Conservation (phyloP, 176 grass and related monocot species). For the Eremochloa ophiuroides region DNA sequence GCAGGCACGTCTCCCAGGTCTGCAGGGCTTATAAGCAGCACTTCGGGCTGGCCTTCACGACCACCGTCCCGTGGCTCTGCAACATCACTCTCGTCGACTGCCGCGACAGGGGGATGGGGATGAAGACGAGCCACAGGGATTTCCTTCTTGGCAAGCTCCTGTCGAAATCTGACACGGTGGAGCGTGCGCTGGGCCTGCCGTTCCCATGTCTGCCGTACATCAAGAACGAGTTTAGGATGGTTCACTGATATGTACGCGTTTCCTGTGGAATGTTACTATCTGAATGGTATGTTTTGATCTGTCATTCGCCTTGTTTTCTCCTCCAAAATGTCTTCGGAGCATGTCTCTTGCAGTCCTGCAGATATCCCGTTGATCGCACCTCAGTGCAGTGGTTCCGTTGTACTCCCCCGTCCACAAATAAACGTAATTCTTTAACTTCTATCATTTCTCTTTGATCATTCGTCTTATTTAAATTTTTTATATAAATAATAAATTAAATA, state of each 20-base stretch:
- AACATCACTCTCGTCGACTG: constrained; percentile 81
- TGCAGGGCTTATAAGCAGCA: constrained; percentile 72
- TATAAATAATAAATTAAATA: no score
- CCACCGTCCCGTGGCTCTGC: constrained; percentile 63
- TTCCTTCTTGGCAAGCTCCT: constrained; percentile 57
- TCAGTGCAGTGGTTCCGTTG: no score
- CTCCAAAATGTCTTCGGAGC: no score
- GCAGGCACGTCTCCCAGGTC: constrained; percentile 52
- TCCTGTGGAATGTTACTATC: background rate
- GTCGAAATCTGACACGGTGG: constrained; percentile 51
- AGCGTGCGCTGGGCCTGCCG: constrained; percentile 42
- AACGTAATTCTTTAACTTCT: no score
- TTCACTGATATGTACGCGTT: constrained; percentile 28
- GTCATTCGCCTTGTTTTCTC: background rate
- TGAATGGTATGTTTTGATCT: background rate
- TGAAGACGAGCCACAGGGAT: constrained; percentile 26
- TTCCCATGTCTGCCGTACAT: constrained; percentile 72
- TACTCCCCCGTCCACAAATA: no score
- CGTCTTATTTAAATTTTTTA: no score
- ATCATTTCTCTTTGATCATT: no score
- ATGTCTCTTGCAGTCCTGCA: no score
- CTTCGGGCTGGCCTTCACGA: constrained; percentile 63
- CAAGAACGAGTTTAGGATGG: constrained; percentile 56
- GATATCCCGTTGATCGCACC: no score
- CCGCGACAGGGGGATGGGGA: constrained; percentile 26